A percentile compares a stretch with the other conserved stretches of the same genome.
Conservation (phyloP, 805 yeast species). For the Helenozyma baotianmanensis region DNA sequence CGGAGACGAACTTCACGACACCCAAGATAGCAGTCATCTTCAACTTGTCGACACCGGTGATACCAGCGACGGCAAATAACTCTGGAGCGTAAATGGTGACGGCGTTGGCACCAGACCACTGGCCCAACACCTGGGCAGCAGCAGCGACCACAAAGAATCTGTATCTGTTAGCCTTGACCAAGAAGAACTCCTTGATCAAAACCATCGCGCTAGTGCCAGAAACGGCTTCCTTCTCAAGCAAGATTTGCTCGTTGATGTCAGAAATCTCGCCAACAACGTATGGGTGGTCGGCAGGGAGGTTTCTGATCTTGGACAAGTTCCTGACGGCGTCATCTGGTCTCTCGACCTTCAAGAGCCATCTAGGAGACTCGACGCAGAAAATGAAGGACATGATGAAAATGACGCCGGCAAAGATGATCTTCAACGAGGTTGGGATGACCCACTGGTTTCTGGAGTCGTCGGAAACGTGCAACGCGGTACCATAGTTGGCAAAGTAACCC, state of each 20-base stretch:
- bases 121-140: constrained; percentile 44
- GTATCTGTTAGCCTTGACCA: constrained; percentile 39
- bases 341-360: constrained; percentile 47
- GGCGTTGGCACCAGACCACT: constrained; percentile 59
- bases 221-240: constrained; percentile 53
- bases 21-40: constrained; percentile 51
- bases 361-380: constrained; percentile 46
- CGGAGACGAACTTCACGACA: constrained; percentile 47
- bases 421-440: constrained; percentile 48
- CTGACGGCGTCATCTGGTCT: constrained; percentile 35
- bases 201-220: constrained; percentile 13
- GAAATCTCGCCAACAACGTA: constrained; percentile 44
- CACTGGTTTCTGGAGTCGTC: constrained; percentile 39
- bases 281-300: constrained; percentile 43
- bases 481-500: constrained; percentile 46
- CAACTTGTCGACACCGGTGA: constrained; percentile 36
- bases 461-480: constrained; percentile 44
- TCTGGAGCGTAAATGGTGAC: constrained; percentile 56
- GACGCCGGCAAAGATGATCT: constrained; percentile 45
- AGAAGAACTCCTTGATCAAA: constrained; percentile 30
- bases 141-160: constrained; percentile 41
- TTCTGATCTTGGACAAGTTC: constrained; percentile 40
- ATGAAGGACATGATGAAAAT: constrained; percentile 37
- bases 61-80: constrained; percentile 45
- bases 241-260: constrained; percentile 47